Evolutionary conservation across 345 rosid species (phyloP).

Genomic region (Tarenaya hassleriana): DNA sequence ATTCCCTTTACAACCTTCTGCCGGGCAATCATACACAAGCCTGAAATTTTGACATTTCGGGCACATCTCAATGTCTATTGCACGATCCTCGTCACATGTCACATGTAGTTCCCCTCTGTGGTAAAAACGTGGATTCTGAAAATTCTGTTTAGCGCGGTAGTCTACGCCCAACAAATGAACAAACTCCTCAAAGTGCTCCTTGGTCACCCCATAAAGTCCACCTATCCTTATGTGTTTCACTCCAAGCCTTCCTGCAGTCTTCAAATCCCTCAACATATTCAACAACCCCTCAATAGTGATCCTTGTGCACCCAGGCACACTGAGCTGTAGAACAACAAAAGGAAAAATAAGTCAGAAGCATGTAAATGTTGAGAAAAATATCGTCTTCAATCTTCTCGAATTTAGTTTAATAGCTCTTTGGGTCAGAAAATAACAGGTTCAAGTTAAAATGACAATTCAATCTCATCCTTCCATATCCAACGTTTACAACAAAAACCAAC

Average conservation of each 20-base stretch:
- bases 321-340: conserved; percentile 42
- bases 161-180: conserved; percentile 46
- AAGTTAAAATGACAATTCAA: not conserved
- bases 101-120: conserved; percentile 49
- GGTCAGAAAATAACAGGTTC: no score
- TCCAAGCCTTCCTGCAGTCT: conserved; percentile 38
- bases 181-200: conserved; percentile 58
- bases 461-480: no score
- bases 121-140: conserved; percentile 57
- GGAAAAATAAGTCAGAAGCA: no score
- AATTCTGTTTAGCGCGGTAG: conserved; percentile 24
- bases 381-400: not conserved
- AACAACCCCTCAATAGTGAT: conserved; percentile 63
- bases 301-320: conserved; percentile 85
- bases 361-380: not conserved
- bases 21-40: conserved; percentile 90
- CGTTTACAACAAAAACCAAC: not conserved
- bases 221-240: conserved; percentile 75
- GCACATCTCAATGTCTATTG: conserved; percentile 80
- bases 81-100: conserved; percentile 65
- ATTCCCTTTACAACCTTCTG: conserved; percentile 59
- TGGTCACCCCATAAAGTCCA: conserved; percentile 67
- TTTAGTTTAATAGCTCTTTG: no score
- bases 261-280: conserved; percentile 51
- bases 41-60: conserved; percentile 71